These are phyloP conservation scores for Paraphaeosphaeria minitans DNA, from an alignment of 2,329 filamentous ascomycete genomes.

Conservation along the genomic window DNA sequence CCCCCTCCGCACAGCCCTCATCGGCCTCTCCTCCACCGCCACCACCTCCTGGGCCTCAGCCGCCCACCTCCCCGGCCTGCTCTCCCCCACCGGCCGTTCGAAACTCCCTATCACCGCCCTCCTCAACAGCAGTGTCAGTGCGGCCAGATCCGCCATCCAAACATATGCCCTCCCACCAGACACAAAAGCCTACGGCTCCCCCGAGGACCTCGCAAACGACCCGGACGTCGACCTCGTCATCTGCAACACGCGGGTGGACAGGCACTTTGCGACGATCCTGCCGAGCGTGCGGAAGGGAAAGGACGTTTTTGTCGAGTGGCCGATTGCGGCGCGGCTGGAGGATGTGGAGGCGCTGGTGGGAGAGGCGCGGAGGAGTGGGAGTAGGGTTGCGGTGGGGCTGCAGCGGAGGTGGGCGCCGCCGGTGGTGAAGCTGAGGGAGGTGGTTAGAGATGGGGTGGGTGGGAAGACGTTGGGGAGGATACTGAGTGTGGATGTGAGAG, in stretches of 20 bases:
- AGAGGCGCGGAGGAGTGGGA: conserved; percentile 47
- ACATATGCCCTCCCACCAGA: conserved; percentile 43
- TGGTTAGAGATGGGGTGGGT: conserved; percentile 41
- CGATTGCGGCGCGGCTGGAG: conserved; percentile 46
- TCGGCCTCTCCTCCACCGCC: conserved; percentile 31
- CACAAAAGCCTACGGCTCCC: conserved; percentile 53
- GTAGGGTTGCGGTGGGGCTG: conserved; percentile 54
- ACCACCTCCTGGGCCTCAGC: conserved; percentile 37
- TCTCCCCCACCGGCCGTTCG: conserved; percentile 24
- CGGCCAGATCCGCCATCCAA: conserved; percentile 50
- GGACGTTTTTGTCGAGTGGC: conserved; percentile 58
- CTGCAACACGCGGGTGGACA: conserved; percentile 60
- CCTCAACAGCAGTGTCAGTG: conserved; percentile 51
- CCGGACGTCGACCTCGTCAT: conserved; percentile 51
- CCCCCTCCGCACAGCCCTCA: conserved; percentile 32
- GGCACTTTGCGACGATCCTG: conserved; percentile 54
- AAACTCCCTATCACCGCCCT: conserved; percentile 55
- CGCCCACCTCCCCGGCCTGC: conserved; percentile 46
- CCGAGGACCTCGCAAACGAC: conserved; percentile 51
- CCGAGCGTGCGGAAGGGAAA: conserved; percentile 61
- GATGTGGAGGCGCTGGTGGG: conserved; percentile 50
- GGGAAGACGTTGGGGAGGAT: conserved; percentile 50
- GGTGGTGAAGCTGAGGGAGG: conserved; percentile 48
- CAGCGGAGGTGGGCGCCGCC: conserved; percentile 52
- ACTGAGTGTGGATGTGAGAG: conserved; percentile 37